Evolutionary conservation across 2,329 filamentous ascomycete species (phyloP), one percentile per base, ranked within the genome.

Genomic region (Aspergillus tamarii): DNA sequence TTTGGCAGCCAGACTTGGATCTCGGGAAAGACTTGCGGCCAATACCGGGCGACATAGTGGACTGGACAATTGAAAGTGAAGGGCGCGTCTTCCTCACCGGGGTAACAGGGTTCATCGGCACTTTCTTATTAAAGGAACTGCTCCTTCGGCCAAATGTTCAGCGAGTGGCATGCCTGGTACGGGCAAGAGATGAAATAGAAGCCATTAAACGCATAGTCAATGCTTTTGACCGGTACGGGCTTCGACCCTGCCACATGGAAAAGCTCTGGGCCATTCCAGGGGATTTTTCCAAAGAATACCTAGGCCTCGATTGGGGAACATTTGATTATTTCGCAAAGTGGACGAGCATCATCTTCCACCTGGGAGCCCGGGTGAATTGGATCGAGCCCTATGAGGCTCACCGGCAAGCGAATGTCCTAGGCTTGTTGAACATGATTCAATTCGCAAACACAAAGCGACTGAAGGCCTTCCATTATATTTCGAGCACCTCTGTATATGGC

Each of bases 1-100:
- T 68, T 26, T 70, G 67, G 66, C 48, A 66, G 10, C 60, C 59
- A 12, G 72, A 74, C 52, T 67, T 65, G 4, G 54, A 65, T 23
- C 32, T 69, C 19, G 68, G 56, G 26, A 41, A 57, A 32, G 30
- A 48, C 8, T 2, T 65, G 21, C 48, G 34, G 16, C 60, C 56
- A 6, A 21, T 54, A 2, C 28, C 39, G 14, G 57, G 45, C 53
- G 7, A 43, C 2, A 48, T 58, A 12, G 26, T 59, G 1, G 28
- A 64, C 19, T 60, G 62, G 57, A 59, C 28, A 5, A 41, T 26
- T 12, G 19, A 39, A n/a, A 8, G n/a, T 1, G 52, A 55, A 55
- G 52, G 52, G 14, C 52, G 12, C n/a, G 32, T 55, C 4, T 55
- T 55, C 26, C 52, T 55, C 12, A 55, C 52, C 12, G 32, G 52